Evolutionary conservation across 2,329 filamentous ascomycete genomes (phyloP).

Genomic region (Xylaria sp.): DNA sequence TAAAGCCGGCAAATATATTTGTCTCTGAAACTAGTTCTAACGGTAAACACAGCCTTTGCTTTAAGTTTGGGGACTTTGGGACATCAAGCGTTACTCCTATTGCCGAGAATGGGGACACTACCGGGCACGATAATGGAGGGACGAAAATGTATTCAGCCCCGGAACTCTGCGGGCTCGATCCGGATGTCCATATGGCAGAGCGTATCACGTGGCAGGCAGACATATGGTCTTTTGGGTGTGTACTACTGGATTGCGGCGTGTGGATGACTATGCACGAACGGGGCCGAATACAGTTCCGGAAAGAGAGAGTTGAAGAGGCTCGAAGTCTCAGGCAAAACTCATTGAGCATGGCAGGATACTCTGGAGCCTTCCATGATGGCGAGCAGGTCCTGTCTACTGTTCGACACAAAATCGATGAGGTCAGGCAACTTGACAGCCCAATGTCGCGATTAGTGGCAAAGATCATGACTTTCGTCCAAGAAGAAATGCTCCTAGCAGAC

Average conservation of each 20-base stretch:
- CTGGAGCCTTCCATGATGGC: constrained; percentile 15
- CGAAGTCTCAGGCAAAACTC: not conserved
- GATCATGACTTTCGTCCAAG: not conserved
- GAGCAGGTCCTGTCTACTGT: constrained; percentile 7
- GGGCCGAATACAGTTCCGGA: constrained; percentile 9
- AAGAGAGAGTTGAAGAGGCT: not conserved
- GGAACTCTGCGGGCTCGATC: constrained; percentile 2
- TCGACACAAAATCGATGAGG: not conserved
- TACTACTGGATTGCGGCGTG: constrained; percentile 18
- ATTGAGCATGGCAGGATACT: constrained; percentile 12
- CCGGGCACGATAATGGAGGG: not conserved
- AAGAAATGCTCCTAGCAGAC: not conserved
- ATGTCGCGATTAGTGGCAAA: constrained; percentile 2
- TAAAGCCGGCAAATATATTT: constrained; percentile 24
- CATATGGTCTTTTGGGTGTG: constrained; percentile 24
- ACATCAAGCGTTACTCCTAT: too few relatives aligned
- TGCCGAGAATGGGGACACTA: too few relatives aligned
- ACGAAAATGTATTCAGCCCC: constrained; percentile 19
- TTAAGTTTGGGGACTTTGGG: too few relatives aligned
- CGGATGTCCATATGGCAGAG: not conserved
- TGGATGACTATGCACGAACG: constrained; percentile 21
- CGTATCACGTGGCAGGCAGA: constrained; percentile 3
- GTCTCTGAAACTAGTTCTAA: not conserved
- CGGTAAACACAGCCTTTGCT: not conserved
- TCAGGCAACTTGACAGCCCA: not conserved